Evolutionary conservation across 106 monocot genomes (phyloP), one percentile per base, ranked within the genome.

Genomic region (Vanilla planifolia): DNA sequence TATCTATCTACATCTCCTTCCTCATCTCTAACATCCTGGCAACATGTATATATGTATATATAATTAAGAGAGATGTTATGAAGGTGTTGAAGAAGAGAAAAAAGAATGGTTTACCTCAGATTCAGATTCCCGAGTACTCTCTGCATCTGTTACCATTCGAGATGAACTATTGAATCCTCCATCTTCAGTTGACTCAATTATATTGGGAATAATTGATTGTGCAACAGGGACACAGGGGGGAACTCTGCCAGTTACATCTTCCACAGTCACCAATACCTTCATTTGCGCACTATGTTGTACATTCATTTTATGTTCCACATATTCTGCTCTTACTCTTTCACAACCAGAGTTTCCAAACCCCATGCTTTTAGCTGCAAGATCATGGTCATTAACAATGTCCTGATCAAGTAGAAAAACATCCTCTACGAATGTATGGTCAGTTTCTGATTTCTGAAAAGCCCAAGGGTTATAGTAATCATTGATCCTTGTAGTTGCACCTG

Each of bases 221-320:
- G 72, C 72, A 35, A 39, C 48, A 25, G 74, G 77, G n/a, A 77
- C 61, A 6, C 60, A 77, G 22, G 64, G 50, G 55, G 81, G 79
- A 43, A 85, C 77, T 48, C 33, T 33, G 73, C 82, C 56, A 42
- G 89, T 85, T 52, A 85, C 93, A 79, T 93, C 89, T 73, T 89
- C 82, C 64, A 94, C 77, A 8, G 29, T 75, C 41, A 94, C 43
- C 29, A 66, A 51, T 40, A 42, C 42, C 19, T 69, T 63, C 10
- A 65, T 33, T 32, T 16, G 33, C 59, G 43, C 57, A 33, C 68
- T 62, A 43, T 47, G 40, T 48, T 56, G 44, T 14, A 47, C 24
- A 48, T 56, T 36, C 26, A 32, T 60, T 28, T 43, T 30, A 11
- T 11, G 29, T 2, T 60, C 14, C 4, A 5, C 24, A 0, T 48